phyloP scores from a whole-genome alignment of 169 alveolate species.

The Babesia caballi region DNA sequence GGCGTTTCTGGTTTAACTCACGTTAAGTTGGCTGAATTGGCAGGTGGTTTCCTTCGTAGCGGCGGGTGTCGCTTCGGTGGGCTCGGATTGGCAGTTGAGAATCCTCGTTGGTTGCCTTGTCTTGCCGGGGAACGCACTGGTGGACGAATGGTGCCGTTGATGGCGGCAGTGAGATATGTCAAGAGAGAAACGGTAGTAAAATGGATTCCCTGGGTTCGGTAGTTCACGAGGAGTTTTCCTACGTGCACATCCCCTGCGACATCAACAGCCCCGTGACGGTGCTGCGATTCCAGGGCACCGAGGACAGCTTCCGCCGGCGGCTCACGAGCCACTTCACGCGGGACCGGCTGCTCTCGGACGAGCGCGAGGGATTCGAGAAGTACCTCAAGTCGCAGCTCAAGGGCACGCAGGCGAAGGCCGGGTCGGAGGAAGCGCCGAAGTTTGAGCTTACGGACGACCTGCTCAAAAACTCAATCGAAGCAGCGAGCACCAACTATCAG shows the following conservation, averaged over 20 bases:
- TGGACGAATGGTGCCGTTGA: no score
- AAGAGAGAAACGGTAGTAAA: background rate
- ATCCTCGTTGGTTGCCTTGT: no score
- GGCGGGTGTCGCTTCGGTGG: no score
- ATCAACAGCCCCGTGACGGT: conserved; percentile 54
- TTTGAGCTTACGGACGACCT: conserved; percentile 32
- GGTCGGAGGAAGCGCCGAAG: conserved; percentile 1
- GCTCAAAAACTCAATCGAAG: conserved; percentile 46
- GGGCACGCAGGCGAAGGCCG: conserved; percentile 30
- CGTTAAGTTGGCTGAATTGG: no score
- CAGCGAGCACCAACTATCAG: conserved; percentile 51
- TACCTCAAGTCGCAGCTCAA: conserved; percentile 38
- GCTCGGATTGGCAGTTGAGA: no score
- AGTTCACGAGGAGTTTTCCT: conserved; percentile 50
- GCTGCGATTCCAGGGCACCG: conserved; percentile 54
- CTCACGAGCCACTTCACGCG: conserved; percentile 48
- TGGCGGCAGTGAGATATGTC: background rate
- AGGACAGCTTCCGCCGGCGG: conserved; percentile 37
- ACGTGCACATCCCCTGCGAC: conserved; percentile 57
- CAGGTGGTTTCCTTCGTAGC: no score
- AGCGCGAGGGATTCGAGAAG: conserved; percentile 45
- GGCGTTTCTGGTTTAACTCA: no score
- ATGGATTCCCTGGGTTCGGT: conserved; percentile 58
- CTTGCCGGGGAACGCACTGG: no score
- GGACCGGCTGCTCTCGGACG: conserved; percentile 47